Base-by-base conservation (phyloP, 2,329 filamentous ascomycete species). In the Shiraia bambusicola region DNA sequence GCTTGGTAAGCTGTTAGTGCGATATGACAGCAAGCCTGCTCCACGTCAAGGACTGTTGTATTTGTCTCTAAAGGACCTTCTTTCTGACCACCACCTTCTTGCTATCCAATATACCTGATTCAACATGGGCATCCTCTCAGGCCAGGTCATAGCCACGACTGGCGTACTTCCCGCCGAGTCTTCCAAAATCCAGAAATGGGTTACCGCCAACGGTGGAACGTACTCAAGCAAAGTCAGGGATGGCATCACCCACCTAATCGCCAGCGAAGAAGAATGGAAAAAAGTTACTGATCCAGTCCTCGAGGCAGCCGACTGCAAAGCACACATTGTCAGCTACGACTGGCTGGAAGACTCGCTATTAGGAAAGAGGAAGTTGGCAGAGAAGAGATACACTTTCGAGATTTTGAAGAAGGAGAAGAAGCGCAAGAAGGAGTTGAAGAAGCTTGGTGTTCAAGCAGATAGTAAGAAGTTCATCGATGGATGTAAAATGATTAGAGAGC, bases 161-260 rank as follows among this genome's bases (percentile, higher is more conserved):
- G 85, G 85, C 4, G 72, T 78, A 2, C 78, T 88, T 4, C 74
- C 75, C 1, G 64, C 67, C 28, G 46, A 51, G 5, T 13, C 45
- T 2, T 72, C 78, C 1, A 78, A 86, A 29, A 75, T 93, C 26
- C 75, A 75, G 26, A 71, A 72, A 28, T 95, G 88, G 87, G 76
- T 88, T 8, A 70, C 72, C 3, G 60, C 72, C 3, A 80, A 86
- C 43, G 82, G 80, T 6, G 89, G 86, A 1, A 65, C 42, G 1
- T 85, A 82, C 59, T 68, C 71, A 0, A 62, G 71, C 1, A 69
- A 73, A 0, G 67, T 88, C 13, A 73, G 73, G 17, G 62, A 73
- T 0, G 56, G 71, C 0, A 80, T 85, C 8, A 95, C 89, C 0
- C 89, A 95, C 66, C 70, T 95, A 0, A 75, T 95, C 15, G 80